phyloP scores from a whole-genome alignment of 768 basidiomycete species.

The Tylopilus vinaceipallidus region DNA sequence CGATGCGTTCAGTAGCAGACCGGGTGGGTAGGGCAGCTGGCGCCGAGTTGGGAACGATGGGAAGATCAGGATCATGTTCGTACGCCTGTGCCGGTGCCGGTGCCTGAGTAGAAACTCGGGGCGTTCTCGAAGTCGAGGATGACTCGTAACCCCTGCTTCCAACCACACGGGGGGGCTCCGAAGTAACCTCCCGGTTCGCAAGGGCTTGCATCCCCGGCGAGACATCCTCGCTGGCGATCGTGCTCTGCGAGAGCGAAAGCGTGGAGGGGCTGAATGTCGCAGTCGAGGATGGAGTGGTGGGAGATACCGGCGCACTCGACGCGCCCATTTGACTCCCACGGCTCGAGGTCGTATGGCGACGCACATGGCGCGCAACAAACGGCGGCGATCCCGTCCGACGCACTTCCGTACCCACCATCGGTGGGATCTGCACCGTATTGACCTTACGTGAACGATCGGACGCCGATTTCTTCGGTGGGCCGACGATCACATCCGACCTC shows the following conservation, averaged over 20 bases:
- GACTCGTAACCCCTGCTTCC: slow-evolving; percentile 16
- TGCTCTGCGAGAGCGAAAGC: slow-evolving; percentile 16
- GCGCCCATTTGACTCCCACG: slow-evolving; percentile 27
- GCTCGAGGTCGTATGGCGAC: slow-evolving; percentile 33
- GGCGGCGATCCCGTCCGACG: slow-evolving; percentile 34
- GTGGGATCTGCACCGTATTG: slow-evolving; percentile 25
- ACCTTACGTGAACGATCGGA: slow-evolving; percentile 24
- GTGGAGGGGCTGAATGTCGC: slow-evolving; percentile 28
- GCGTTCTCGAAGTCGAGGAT: slow-evolving; percentile 15
- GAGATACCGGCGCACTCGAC: slow-evolving; percentile 34
- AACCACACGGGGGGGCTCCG: slow-evolving; percentile 23
- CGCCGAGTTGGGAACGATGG: slow-evolving; percentile 17
- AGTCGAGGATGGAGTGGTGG: slow-evolving; percentile 27
- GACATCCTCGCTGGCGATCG: slow-evolving; percentile 19
- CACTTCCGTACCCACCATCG: slow-evolving; percentile 11
- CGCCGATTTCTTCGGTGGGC: slow-evolving; percentile 5
- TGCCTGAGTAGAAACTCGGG: slow-evolving; percentile 27
- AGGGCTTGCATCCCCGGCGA: slow-evolving; percentile 13
- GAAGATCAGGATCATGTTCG: slow-evolving; percentile 30
- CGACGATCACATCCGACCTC: slow-evolving; percentile 16
- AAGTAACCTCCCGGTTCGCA: slow-evolving; percentile 18
- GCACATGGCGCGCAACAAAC: slow-evolving; percentile 32
- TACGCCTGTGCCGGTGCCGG: slow-evolving; percentile 18
- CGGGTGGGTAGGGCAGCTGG: slow-evolving; percentile 25
- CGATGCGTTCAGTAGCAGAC: slow-evolving; percentile 33